Percentiles rank a stretch among this genome's conserved stretches.
These are phyloP conservation scores for Aegilops bicornis DNA, from an alignment of 176 grass and related monocot species.

Conservation along the genomic window DNA sequence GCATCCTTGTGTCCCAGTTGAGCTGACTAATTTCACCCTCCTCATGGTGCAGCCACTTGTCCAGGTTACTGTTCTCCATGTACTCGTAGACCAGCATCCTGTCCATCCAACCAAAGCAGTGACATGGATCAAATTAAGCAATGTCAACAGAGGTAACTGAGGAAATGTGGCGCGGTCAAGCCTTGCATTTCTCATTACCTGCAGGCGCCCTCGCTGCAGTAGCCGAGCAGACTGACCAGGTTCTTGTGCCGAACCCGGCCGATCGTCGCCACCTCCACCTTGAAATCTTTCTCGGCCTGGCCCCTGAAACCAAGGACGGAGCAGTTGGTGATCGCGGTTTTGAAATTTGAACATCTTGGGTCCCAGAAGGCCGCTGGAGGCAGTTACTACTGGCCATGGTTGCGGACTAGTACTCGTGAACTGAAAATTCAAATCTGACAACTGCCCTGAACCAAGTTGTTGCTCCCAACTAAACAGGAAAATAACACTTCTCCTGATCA, in stretches of 20 bases:
- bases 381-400: constrained; percentile 9
- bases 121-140: not conserved
- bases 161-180: not conserved
- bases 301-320: constrained; percentile 53
- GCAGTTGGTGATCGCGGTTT: not conserved
- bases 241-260: constrained; percentile 97
- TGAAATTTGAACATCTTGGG: constrained; percentile 12
- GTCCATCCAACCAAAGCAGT: not conserved
- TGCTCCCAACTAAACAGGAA: not conserved
- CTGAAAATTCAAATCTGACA: constrained; percentile 23
- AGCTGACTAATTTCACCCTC: constrained; percentile 58
- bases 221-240: constrained; percentile 89
- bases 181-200: constrained; percentile 34
- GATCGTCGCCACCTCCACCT: constrained; percentile 72
- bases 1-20: constrained; percentile 90
- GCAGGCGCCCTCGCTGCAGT: constrained; percentile 81
- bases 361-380: not conserved
- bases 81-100: constrained; percentile 96
- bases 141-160: not conserved
- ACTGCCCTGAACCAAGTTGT: not conserved
- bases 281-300: constrained; percentile 91
- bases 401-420: not conserved
- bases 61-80: constrained; percentile 84
- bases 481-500: not conserved
- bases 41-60: constrained; percentile 80